A percentile compares a stretch with the other conserved stretches of the same genome.
These are phyloP conservation scores for Tricholoma bakamatsutake DNA, from an alignment of 768 basidiomycete genomes.

Conservation along the genomic window DNA sequence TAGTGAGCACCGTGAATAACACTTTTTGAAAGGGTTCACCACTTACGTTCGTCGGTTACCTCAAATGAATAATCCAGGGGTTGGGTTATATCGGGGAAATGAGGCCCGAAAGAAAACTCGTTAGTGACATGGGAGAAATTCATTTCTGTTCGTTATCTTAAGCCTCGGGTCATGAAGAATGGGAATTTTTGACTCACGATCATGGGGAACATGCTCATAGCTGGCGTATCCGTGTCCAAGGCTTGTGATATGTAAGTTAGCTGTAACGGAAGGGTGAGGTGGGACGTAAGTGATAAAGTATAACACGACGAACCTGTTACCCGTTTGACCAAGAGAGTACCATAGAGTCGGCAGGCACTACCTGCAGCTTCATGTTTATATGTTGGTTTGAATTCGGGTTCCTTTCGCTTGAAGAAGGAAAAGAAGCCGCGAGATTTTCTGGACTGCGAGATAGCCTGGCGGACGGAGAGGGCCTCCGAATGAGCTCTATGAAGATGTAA, in stretches of 20 bases:
- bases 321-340: constrained; percentile 77
- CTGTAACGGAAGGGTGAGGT: constrained; percentile 25
- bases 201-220: constrained; percentile 82
- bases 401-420: constrained; percentile 42
- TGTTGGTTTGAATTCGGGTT: constrained; percentile 59
- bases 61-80: constrained; percentile 91
- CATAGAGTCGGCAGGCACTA: constrained; percentile 81
- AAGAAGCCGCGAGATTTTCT: constrained; percentile 72
- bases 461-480: constrained; percentile 57
- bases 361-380: constrained; percentile 64
- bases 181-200: constrained; percentile 41
- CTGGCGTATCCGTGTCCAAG: constrained; percentile 93
- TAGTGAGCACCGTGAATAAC: not conserved
- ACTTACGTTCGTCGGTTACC: constrained; percentile 60
- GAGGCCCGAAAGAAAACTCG: constrained; percentile 95
- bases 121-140: constrained; percentile 95
- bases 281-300: not conserved
- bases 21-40: constrained; percentile 3
- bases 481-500: constrained; percentile 40
- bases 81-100: constrained; percentile 93
- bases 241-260: constrained; percentile 92
- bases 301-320: constrained; percentile 60
- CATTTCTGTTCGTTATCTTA: constrained; percentile 56
- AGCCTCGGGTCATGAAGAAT: not conserved
- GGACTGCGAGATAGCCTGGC: constrained; percentile 67